Base-by-base conservation (phyloP, 2,329 filamentous ascomycete genomes). In the Penicillium freii region DNA sequence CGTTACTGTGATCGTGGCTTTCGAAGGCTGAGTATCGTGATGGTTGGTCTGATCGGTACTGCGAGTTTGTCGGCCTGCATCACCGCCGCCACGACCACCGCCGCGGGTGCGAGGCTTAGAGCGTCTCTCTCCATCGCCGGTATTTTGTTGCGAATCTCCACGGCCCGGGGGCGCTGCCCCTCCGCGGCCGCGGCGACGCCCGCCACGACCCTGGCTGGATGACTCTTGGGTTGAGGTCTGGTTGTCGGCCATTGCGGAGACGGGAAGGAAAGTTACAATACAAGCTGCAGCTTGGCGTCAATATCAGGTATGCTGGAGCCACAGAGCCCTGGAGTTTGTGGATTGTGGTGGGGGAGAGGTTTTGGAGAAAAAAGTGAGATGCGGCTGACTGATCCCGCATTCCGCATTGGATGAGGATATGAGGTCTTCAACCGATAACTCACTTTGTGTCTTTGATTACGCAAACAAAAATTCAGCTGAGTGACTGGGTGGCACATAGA, bases 171-270 rank as follows among this genome's bases (percentile, higher is more conserved):
- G 66, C 27, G 66, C 71, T 60, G 60, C 65, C 49, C 74, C 73
- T 64, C 78, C 70, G 52, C 75, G 69, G 42, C 75, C 74, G 54
- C 78, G 73, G 53, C 76, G 73, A 58, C 71, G 71, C 60, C 69
- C 68, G 65, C 77, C 73, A 62, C 77, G 71, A 59, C 76, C 78
- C 62, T 79, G 75, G 52, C 77, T 60, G 67, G 70, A 67, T 55
- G 69, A 67, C 51, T 61, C 64, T 50, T 67, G 54, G 29, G 63
- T 55, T 39, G 68, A 47, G 25, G 67, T 59, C 50, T 67, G 65
- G 54, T 63, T 63, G 43, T 73, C 71, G 63, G 71, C 66, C 71
- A 73, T 73, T 55, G 58, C 46, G 56, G 54, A 40, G 34, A 56
- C 33, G 47, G 43, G 27, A 17, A 48, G 48, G 51, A 38, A 25